A percentile compares a stretch with the other conserved stretches of the same genome.
phyloP scores from a whole-genome alignment of 768 basidiomycete species.

The Russula emetica region DNA sequence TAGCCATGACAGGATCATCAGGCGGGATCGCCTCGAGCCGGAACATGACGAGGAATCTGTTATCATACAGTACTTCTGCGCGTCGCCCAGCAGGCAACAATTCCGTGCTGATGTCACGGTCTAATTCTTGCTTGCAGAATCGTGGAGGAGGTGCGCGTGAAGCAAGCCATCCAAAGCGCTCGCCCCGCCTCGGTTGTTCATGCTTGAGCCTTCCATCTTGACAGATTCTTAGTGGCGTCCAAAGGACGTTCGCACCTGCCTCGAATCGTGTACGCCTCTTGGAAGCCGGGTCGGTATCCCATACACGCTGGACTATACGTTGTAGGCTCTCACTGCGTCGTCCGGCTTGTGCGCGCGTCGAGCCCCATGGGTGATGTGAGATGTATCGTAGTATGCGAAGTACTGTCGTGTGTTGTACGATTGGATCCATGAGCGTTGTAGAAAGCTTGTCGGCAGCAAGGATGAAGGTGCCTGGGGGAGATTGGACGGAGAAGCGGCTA shows the following conservation, averaged over 20 bases:
- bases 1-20: conserved; percentile 35
- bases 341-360: conserved; percentile 54
- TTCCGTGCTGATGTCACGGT: conserved; percentile 39
- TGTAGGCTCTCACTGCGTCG: conserved; percentile 46
- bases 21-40: conserved; percentile 43
- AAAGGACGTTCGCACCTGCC: conserved; percentile 22
- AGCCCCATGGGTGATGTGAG: conserved; percentile 77
- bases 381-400: conserved; percentile 57
- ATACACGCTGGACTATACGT: conserved; percentile 48
- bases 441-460: conserved; percentile 27
- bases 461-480: conserved; percentile 33
- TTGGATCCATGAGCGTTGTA: conserved; percentile 19
- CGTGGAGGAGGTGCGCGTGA: conserved; percentile 49
- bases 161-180: conserved; percentile 55
- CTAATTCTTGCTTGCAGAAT: conserved; percentile 32
- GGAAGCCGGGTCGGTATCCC: conserved; percentile 36
- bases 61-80: conserved; percentile 55
- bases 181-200: conserved; percentile 24
- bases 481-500: conserved; percentile 20
- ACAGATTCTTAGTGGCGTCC: conserved; percentile 22
- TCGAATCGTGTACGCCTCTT: conserved; percentile 30
- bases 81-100: conserved; percentile 25
- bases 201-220: conserved; percentile 10
- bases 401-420: conserved; percentile 32
- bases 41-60: conserved; percentile 56